These are phyloP conservation scores for Parascedosporium putredinis DNA, from an alignment of 2,329 filamentous ascomycete genomes.

Conservation along the genomic window DNA sequence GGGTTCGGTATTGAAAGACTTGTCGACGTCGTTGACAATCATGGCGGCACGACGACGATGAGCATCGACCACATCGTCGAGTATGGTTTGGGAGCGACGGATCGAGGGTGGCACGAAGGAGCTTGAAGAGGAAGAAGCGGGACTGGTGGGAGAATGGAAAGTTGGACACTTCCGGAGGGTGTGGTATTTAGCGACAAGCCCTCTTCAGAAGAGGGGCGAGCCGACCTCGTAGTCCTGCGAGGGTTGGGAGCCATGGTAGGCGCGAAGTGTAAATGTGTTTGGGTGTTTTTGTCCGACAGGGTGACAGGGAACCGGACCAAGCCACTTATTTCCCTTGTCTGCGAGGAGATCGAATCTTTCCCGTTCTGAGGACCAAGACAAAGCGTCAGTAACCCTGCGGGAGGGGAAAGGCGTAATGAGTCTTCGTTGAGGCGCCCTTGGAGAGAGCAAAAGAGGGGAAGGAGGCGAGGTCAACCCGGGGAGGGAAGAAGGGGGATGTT, in stretches of 20 bases:
- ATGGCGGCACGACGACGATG: constrained; percentile 58
- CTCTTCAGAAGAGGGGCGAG: constrained; percentile 33
- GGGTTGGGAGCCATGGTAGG: constrained; percentile 38
- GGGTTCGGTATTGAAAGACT: constrained; percentile 31
- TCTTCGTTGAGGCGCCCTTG: not conserved
- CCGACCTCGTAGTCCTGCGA: constrained; percentile 17
- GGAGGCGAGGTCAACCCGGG: not conserved
- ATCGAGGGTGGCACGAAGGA: constrained; percentile 45
- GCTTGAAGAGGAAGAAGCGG: constrained; percentile 26
- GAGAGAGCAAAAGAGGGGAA: not conserved
- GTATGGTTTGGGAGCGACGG: constrained; percentile 56
- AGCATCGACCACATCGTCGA: constrained; percentile 63
- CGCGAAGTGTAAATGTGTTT: constrained; percentile 30
- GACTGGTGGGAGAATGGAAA: constrained; percentile 42
- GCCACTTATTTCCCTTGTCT: not conserved
- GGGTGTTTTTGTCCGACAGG: constrained; percentile 9
- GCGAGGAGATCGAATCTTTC: not conserved
- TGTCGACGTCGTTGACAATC: constrained; percentile 56
- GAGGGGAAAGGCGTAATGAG: not conserved
- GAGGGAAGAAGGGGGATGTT: not conserved
- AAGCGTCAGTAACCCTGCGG: not conserved
- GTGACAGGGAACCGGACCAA: not conserved
- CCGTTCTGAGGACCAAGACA: not conserved
- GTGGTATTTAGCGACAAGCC: constrained; percentile 41
- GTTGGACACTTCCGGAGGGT: constrained; percentile 62